These are phyloP conservation scores for Ceratobasidium sp. DNA, from an alignment of 1,284 basidiomycete species.

Conservation along the genomic window DNA sequence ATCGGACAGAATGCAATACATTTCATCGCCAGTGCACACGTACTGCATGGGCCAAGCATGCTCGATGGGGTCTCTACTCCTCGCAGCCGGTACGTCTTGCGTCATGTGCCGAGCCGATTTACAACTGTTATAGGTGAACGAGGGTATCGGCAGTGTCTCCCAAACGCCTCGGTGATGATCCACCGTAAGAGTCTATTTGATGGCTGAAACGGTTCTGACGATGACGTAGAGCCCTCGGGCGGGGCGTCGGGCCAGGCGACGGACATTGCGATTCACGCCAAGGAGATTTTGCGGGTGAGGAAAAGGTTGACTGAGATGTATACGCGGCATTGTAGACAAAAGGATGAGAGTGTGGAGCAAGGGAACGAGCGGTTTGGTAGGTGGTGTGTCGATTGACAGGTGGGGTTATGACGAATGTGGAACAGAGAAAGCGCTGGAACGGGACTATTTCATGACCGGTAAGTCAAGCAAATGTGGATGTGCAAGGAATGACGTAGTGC, in stretches of 20 bases:
- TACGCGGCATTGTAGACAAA: slow-evolving; percentile 49
- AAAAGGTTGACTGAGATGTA: slow-evolving; percentile 84
- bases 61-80: slow-evolving; percentile 89
- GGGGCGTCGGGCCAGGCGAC: slow-evolving; percentile 92
- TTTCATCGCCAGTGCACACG: slow-evolving; percentile 91
- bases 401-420: neutral
- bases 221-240: slow-evolving; percentile 81
- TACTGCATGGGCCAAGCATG: slow-evolving; percentile 93
- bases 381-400: slow-evolving; percentile 44
- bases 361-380: slow-evolving; percentile 80
- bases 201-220: neutral
- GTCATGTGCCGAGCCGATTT: neutral
- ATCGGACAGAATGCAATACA: slow-evolving; percentile 77
- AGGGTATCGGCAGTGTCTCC: slow-evolving; percentile 87
- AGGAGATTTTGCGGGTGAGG: slow-evolving; percentile 88
- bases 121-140: slow-evolving; percentile 60
- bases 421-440: slow-evolving; percentile 82
- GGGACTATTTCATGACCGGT: slow-evolving; percentile 95
- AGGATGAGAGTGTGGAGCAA: slow-evolving; percentile 66
- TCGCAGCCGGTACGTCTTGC: slow-evolving; percentile 69
- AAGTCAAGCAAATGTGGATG: slow-evolving; percentile 46
- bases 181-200: slow-evolving; percentile 71
- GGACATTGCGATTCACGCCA: slow-evolving; percentile 93
- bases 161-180: slow-evolving; percentile 94
- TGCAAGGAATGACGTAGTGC: slow-evolving; percentile 44